phyloP scores from a whole-genome alignment of 495 filamentous ascomycete genomes.

The Talaromyces borbonicus region DNA sequence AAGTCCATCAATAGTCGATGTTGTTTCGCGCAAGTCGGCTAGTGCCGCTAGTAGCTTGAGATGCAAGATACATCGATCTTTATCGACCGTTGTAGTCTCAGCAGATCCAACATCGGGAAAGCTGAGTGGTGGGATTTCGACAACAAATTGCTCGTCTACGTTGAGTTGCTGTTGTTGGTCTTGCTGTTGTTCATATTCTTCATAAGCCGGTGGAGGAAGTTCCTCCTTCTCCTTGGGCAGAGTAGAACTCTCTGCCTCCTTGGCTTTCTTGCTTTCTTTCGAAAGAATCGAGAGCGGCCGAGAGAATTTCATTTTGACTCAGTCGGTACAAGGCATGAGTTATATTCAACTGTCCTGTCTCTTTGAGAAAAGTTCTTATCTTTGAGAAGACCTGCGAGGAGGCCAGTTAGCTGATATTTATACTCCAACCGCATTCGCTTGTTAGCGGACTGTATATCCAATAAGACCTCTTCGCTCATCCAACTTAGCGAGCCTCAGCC shows the following conservation, averaged over 20 bases:
- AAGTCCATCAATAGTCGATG: conserved; percentile 53
- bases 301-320: conserved; percentile 1
- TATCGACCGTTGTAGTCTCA: conserved; percentile 15
- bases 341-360: no score
- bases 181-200: neutral
- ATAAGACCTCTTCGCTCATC: no score
- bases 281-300: neutral
- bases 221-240: neutral
- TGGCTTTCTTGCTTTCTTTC: neutral
- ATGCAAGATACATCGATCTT: conserved; percentile 56
- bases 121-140: neutral
- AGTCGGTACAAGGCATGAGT: neutral
- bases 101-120: neutral
- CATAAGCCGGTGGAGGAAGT: neutral
- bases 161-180: no score
- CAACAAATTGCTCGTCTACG: neutral
- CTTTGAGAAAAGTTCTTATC: no score
- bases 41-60: conserved; percentile 67
- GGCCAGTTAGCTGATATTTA: no score
- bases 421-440: no score
- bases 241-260: neutral
- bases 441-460: no score
- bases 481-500: no score
- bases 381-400: no score
- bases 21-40: conserved; percentile 53